Base-by-base conservation (phyloP, 345 rosid species). In the Hevea brasiliensis region DNA sequence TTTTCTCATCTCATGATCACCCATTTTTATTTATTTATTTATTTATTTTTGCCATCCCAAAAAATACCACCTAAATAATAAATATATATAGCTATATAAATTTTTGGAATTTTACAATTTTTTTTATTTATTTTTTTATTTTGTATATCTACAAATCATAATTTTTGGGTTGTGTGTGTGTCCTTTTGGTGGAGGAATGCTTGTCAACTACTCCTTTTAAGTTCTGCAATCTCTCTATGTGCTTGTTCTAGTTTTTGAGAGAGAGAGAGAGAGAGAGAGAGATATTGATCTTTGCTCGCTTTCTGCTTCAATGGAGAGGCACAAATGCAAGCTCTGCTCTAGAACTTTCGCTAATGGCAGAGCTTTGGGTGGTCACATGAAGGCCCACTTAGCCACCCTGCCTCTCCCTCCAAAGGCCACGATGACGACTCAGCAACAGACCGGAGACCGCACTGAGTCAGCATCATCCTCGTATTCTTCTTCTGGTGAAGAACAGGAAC, bases 161-260 rank as follows among this genome's bases (percentile, higher is more conserved):
- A 64, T 67, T 66, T 80, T 63, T 65, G 77, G 80, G 77, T 74
- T 44, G 71, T 67, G 76, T 40, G 80, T 72, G 79, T 64, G 37
- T 32, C 37, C 83, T 68, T 76, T 80, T 76, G 80, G 74, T 76
- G 80, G 78, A 72, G 79, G 80, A 80, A 73, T 76, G 75, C 83
- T 73, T 63, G 83, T 80, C 80, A 76, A 74, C 83, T 80, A 80
- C 83, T 80, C 83, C 77, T 76, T 77, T 75, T 68, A 76, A 67
- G 65, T 76, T 76, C 75, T 69, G 72, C 67, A 59, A 40, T 57
- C 63, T 72, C 73, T 67, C 44, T 3, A 29, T 9, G 12, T 65
- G 26, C 40, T 63, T 26, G 62, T 67, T 61, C 21, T 45, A 17
- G 15, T 8, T 59, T 45, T 21, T 42, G 3, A 32, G 37, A 32